Evolutionary conservation across 495 filamentous ascomycete species (phyloP).

Genomic region (Aspergillus saccharolyticus): DNA sequence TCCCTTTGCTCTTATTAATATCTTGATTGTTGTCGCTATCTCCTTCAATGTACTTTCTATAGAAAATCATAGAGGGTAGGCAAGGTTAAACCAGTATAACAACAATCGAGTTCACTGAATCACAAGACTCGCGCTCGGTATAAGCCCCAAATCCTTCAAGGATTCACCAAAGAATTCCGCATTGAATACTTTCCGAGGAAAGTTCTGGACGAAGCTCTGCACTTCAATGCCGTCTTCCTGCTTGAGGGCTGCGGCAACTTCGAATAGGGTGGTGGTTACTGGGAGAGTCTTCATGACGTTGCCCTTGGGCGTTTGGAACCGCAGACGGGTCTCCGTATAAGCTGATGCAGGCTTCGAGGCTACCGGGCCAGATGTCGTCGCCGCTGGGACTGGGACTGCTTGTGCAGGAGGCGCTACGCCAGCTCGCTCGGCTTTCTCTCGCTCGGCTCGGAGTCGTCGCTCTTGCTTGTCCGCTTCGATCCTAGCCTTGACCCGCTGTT

Average conservation of each 20-base stretch:
- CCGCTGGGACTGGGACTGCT: conserved; percentile 30
- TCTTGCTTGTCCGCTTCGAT: conserved; percentile 90
- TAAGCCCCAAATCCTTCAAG: conserved; percentile 84
- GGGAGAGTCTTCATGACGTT: conserved; percentile 78
- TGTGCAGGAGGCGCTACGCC: conserved; percentile 56
- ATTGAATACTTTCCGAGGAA: conserved; percentile 79
- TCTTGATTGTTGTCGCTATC: not conserved
- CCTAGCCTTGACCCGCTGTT: conserved; percentile 80
- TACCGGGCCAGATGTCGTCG: conserved; percentile 37
- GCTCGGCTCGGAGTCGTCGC: conserved; percentile 73
- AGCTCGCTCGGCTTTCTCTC: conserved; percentile 76
- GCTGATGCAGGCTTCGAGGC: conserved; percentile 54
- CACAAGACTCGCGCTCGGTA: conserved; percentile 83
- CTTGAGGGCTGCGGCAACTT: conserved; percentile 73
- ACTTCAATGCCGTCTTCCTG: conserved; percentile 60
- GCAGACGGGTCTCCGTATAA: conserved; percentile 75
- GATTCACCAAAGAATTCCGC: conserved; percentile 81
- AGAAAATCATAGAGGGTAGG: not conserved
- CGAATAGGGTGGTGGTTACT: conserved; percentile 85
- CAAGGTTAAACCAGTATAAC: not conserved
- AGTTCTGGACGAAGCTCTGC: conserved; percentile 74
- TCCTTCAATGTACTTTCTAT: not conserved
- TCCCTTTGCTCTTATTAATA: not conserved
- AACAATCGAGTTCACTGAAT: conserved; percentile 45
- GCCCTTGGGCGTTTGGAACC: conserved; percentile 70